Conservation (phyloP, 2,329 filamentous ascomycete species). For the Xylaria sp. region DNA sequence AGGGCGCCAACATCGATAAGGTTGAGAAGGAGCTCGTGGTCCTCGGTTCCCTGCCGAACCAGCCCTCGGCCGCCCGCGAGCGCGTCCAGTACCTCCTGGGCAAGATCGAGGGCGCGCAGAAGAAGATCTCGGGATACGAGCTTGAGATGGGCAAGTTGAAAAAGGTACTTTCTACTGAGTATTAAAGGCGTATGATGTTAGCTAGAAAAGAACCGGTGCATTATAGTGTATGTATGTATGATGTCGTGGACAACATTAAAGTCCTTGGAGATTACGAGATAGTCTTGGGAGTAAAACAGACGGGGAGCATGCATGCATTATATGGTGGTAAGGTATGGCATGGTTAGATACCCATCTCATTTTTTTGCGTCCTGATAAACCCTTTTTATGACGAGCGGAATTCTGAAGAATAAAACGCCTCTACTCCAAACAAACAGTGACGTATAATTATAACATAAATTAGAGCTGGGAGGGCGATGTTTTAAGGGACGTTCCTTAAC, state of each 20-base stretch:
- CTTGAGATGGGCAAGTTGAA: constrained; percentile 76
- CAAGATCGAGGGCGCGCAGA: constrained; percentile 79
- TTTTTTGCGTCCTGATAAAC: constrained; percentile 4
- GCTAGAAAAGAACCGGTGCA: background rate
- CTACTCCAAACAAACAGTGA: no score
- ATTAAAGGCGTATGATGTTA: constrained; percentile 20
- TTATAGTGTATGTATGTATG: constrained; percentile 1
- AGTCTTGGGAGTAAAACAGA: background rate
- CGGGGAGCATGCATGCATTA: background rate
- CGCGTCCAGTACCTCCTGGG: constrained; percentile 76
- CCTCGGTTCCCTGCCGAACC: constrained; percentile 75
- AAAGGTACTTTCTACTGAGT: constrained; percentile 66
- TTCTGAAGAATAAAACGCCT: no score
- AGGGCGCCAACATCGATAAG: constrained; percentile 79
- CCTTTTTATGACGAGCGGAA: no score
- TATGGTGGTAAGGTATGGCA: background rate
- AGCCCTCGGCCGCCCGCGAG: constrained; percentile 73
- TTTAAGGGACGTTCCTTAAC: no score
- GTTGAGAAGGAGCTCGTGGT: constrained; percentile 79
- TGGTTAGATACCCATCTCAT: constrained; percentile 31
- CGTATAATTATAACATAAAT: no score
- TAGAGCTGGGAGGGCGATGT: no score
- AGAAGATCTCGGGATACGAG: constrained; percentile 79
- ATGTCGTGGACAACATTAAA: background rate
- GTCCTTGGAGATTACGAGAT: background rate